Percentiles rank a stretch among this genome's conserved stretches.
These are phyloP conservation scores for Plasmodium sp. DNA, from an alignment of 169 alveolate genomes.

Conservation along the genomic window DNA sequence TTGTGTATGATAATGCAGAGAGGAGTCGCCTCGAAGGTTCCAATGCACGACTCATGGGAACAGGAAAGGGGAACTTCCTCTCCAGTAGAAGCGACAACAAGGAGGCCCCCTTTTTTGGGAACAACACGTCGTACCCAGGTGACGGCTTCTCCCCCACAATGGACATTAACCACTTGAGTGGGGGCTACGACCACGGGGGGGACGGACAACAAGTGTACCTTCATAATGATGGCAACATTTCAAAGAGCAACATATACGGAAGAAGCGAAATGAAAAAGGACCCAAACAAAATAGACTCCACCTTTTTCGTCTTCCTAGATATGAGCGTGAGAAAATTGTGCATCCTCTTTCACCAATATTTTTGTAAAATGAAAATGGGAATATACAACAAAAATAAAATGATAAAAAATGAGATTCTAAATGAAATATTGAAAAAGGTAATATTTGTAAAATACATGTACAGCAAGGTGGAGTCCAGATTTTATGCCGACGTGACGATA, in stretches of 20 bases:
- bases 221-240: neutral
- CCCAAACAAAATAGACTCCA: conserved; percentile 11
- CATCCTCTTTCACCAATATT: conserved; percentile 45
- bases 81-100: neutral
- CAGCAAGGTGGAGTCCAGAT: conserved; percentile 38
- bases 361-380: conserved; percentile 59
- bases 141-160: neutral
- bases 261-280: neutral
- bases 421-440: conserved; percentile 55
- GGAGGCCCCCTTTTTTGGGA: neutral
- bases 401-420: conserved; percentile 31
- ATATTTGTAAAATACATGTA: conserved; percentile 51
- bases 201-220: neutral
- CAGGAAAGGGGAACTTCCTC: neutral
- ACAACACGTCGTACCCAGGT: neutral
- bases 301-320: conserved; percentile 57
- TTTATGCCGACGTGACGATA: conserved; percentile 18
- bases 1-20: neutral
- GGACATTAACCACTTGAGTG: neutral
- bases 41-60: neutral
- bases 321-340: conserved; percentile 72
- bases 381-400: conserved; percentile 41
- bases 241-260: neutral
- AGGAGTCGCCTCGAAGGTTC: neutral
- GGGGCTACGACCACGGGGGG: neutral